Evolutionary conservation across 1,139 yeast genomes (phyloP), one percentile per base, ranked within the genome.

Genomic region (Yarrowia galli): DNA sequence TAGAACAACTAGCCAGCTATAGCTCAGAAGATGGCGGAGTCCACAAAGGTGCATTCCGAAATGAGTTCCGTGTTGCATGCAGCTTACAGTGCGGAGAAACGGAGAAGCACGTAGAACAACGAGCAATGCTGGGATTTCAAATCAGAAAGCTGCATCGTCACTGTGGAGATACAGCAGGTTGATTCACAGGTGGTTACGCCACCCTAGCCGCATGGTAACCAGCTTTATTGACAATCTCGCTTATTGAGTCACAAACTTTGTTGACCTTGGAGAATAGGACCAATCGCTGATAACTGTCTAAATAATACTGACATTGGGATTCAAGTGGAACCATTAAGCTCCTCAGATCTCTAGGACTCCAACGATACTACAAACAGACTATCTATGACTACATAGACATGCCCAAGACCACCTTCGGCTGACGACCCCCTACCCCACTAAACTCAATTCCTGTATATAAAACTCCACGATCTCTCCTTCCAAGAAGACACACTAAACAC

Each of bases 211-310:
- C 45, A 12, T 13, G 10, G 3, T 13, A 2, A 23, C n/a, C n/a
- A 28, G 1, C 4, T 8, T 12, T 13, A 48, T 48, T n/a, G 18
- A 9, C 18, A 28, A 48, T 51, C 42, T 51, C 58, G 58, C 43
- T 35, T 51, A 51, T 51, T 51, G 58, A 51, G 58, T 51, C 58
- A 51, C 36, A 43, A 51, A 51, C 58, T 15, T 36, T 51, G 32
- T 22, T 36, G 25, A n/a, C 5, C 2, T 9, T 4, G 25, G 16
- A 7, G 32, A 5, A 28, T 28, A 3, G 32, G 1, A 28, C 8
- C 32, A 10, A 6, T n/a, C n/a, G n/a, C n/a, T n/a, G n/a, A n/a
- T n/a, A n/a, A n/a, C n/a, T n/a, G n/a, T n/a, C n/a, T n/a, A n/a
- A n/a, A n/a, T n/a, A n/a, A n/a, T n/a, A n/a, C n/a, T n/a, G n/a